Base-by-base conservation (phyloP, 495 filamentous ascomycete genomes). In the Xylaria nigripes region DNA sequence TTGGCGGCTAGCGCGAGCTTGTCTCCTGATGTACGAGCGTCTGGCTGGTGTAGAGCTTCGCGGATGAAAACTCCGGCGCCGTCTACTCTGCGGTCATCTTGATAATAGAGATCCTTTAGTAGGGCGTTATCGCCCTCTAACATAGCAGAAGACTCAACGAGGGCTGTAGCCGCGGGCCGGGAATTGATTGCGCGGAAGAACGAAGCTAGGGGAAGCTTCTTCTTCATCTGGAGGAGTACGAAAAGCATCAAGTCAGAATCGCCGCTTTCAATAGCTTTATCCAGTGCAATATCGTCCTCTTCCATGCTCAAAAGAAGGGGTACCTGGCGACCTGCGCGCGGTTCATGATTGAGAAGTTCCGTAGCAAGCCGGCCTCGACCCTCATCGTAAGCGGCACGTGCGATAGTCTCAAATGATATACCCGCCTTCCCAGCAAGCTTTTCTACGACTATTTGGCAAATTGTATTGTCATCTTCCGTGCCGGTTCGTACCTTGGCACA, bases 31-130 rank as follows among this genome's bases (percentile, higher is more conserved):
- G 82, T 81, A 25, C 79, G 70, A 13, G 79, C 68, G 38, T 86
- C 82, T 0, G 78, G 73, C 61, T 88, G 82, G 6, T 74, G 68
- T 6, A 95, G 70, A 0, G 89, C 88, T 72, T 98, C 92, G 13
- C 81, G 76, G 41, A 97, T 66, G 42, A 97, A 86, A 6, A 96
- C 82, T 55, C 90, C 86, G 1, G 93, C 84, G 16, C 93, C 90
- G 56, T 98, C 94, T 21, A 89, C 72, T 0, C 90, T 86, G 6
- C 91, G 86, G 68, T 98, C 93, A 61, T 97, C 94, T 72, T 97
- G 93, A 63, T 98, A 97, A 71, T 92, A 98, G 22, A 98, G 77
- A 66, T 97, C 93, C 64, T 96, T 97, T 10, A 96, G 80, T 9
- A 98, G 67, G 18, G 94, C 86, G 3, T 76, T 78, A 61, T 96